Evolutionary conservation across 1,139 yeast species (phyloP).

Genomic region (Taphrina betulina): DNA sequence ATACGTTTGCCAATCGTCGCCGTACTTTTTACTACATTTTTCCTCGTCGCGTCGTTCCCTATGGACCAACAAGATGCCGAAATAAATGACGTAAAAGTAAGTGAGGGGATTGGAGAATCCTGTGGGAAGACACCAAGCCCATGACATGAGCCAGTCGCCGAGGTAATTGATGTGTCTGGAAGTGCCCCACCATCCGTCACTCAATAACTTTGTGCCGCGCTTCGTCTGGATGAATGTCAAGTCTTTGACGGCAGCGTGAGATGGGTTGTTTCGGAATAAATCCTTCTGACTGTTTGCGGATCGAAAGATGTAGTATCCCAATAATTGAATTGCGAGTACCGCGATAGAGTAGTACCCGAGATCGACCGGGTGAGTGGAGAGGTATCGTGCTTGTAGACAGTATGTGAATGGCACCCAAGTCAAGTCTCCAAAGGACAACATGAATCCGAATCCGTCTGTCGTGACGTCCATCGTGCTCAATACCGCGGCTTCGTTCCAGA

Average conservation of each 20-base stretch:
- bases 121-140: slow-evolving; percentile 91
- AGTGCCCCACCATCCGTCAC: slow-evolving; percentile 94
- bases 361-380: slow-evolving; percentile 62
- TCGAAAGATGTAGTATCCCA: slow-evolving; percentile 81
- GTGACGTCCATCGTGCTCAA: slow-evolving; percentile 93
- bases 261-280: slow-evolving; percentile 62
- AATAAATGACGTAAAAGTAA: slow-evolving; percentile 80
- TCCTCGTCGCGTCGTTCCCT: slow-evolving; percentile 90
- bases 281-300: slow-evolving; percentile 82
- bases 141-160: slow-evolving; percentile 92
- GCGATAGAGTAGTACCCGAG: slow-evolving; percentile 50
- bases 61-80: slow-evolving; percentile 76
- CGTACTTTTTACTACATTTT: slow-evolving; percentile 83
- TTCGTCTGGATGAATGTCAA: slow-evolving; percentile 65
- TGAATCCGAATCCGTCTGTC: slow-evolving; percentile 95
- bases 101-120: slow-evolving; percentile 80
- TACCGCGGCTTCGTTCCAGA: slow-evolving; percentile 82
- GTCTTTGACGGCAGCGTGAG: slow-evolving; percentile 60
- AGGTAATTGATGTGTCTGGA: slow-evolving; percentile 92
- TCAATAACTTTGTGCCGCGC: slow-evolving; percentile 69
- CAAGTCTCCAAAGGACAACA: slow-evolving; percentile 92
- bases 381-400: slow-evolving; percentile 77
- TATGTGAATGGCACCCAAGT: slow-evolving; percentile 94
- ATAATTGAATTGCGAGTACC: slow-evolving; percentile 48
- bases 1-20: slow-evolving; percentile 80